Base-by-base conservation (phyloP, 495 filamentous ascomycete species). In the Tuber borchii region DNA sequence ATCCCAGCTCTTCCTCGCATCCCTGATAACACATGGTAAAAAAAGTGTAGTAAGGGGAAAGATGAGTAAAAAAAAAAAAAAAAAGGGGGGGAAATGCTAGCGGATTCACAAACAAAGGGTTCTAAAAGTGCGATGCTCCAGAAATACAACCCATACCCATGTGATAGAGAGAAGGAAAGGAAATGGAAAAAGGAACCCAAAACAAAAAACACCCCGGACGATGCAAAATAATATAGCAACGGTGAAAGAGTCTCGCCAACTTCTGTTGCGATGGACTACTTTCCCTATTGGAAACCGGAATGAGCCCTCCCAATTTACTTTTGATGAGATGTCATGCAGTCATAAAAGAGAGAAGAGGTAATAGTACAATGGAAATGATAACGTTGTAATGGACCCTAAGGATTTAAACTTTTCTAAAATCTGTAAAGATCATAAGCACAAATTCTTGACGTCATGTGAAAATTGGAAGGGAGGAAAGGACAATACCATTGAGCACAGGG, bases 401-500 rank as follows among this genome's bases (percentile, higher is more conserved):
- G 71, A 71, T 74, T 87, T 84, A 90, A 65, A 89, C 87, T 83
- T 91, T 91, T 77, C 89, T 88, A 87, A 92, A 92, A 83, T 92
- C 90, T 92, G 72, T 34, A 26, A 31, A 75, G 43, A 46, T 8
- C 7, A 75, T 87, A 76, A 88, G 85, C 77, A 73, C 76, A 43
- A 19, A n/a, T 17, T 44, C 5, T n/a, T 40, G 22, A 39, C 45
- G 51, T 51, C 6, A 73, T 72, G 65, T 44, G 56, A 45, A 19
- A 78, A 37, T 17, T 20, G n/a, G n/a, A n/a, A n/a, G 71, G 76
- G 26, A 51, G 40, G 34, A 69, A 39, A 22, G 17, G 26, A 56
- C 76, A 34, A 82, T 87, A 96, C 93, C 93, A 87, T 93, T 92
- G 78, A 99, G 88, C 86, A 98, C 95, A 84, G 95, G 95, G 83